These are phyloP conservation scores for Hemileccinum rubropunctum DNA, from an alignment of 768 basidiomycete species.

Conservation along the genomic window DNA sequence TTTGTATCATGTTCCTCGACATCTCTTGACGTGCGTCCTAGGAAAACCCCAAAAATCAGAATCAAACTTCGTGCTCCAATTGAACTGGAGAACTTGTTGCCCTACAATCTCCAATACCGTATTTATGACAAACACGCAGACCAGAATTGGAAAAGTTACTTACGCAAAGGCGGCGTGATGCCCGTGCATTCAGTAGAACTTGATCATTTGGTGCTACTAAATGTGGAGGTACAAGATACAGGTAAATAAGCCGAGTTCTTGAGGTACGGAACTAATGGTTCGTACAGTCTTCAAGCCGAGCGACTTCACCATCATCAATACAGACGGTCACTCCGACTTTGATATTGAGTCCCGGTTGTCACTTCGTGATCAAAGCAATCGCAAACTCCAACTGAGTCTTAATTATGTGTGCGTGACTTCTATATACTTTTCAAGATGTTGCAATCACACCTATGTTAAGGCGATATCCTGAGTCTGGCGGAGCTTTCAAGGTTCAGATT, in stretches of 20 bases:
- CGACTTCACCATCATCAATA: constrained; percentile 97
- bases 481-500: constrained; percentile 94
- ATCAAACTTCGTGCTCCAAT: constrained; percentile 89
- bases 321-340: constrained; percentile 87
- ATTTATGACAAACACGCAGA: constrained; percentile 95
- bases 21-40: constrained; percentile 31
- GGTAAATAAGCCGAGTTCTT: constrained; percentile 41
- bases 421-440: neutral
- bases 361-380: constrained; percentile 67
- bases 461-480: constrained; percentile 85
- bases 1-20: neutral
- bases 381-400: constrained; percentile 78
- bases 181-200: constrained; percentile 96
- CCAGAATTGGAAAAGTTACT: constrained; percentile 92
- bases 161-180: constrained; percentile 91
- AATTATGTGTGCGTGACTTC: constrained; percentile 78
- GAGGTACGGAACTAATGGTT: neutral
- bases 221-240: constrained; percentile 88
- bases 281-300: constrained; percentile 81
- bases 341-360: constrained; percentile 72
- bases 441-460: constrained; percentile 32
- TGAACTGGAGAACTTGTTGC: constrained; percentile 92
- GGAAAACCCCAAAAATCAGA: constrained; percentile 81
- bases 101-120: constrained; percentile 93
- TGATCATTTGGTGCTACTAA: constrained; percentile 84